These are phyloP conservation scores for Fomitopsis pinicola DNA, from an alignment of 1,284 basidiomycete genomes.

Conservation along the genomic window DNA sequence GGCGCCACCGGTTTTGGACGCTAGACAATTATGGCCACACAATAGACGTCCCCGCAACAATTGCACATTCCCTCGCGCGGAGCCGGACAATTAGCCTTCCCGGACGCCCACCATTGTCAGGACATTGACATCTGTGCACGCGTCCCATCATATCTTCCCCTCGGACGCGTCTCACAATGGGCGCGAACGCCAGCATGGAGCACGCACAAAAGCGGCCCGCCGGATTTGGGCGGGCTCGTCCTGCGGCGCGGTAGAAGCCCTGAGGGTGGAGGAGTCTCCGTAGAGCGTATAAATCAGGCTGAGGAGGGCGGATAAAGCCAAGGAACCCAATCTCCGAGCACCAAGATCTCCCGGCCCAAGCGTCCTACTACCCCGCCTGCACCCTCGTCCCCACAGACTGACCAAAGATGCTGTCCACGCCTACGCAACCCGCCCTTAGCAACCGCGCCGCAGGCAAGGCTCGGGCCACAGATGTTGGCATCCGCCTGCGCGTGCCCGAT, in stretches of 20 bases:
- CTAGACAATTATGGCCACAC: constrained; percentile 3
- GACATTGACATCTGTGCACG: not conserved
- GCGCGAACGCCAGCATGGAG: not conserved
- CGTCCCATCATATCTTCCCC: not conserved
- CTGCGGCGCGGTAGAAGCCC: not conserved
- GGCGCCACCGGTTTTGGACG: not conserved
- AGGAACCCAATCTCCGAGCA: not conserved
- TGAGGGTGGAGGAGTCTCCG: not conserved
- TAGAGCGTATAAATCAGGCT: not conserved
- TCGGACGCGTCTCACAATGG: not conserved
- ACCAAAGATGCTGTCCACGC: not conserved
- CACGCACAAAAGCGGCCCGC: not conserved
- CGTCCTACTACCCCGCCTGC: not conserved
- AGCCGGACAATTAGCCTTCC: not conserved
- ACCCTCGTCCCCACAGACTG: not conserved
- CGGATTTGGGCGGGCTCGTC: not conserved
- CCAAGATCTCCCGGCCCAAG: not conserved
- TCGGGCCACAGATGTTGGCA: constrained; percentile 6
- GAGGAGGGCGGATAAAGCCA: not conserved
- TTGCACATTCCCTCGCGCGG: not conserved
- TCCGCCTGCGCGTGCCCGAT: not conserved
- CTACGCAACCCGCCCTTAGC: not conserved
- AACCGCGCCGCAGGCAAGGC: constrained; percentile 5
- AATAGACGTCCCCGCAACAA: not conserved
- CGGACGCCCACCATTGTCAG: constrained; percentile 1